Conservation (phyloP, 2,329 filamentous ascomycete genomes). For the Colletotrichum somersetense region DNA sequence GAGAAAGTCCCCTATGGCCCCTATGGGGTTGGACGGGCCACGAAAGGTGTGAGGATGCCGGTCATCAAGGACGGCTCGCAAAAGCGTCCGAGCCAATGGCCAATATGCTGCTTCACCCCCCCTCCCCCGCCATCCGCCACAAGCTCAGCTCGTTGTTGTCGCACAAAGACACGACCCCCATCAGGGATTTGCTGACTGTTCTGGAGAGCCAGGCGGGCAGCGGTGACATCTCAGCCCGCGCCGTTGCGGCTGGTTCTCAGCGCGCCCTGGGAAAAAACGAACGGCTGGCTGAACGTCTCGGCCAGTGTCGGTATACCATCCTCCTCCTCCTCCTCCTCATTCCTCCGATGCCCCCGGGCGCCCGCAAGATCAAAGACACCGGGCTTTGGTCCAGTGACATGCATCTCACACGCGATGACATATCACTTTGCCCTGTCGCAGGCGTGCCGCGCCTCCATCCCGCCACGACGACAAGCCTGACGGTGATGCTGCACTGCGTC, state of each 20-base stretch:
- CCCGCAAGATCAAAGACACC: neutral
- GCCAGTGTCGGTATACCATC: neutral
- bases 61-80: neutral
- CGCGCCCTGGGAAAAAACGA: neutral
- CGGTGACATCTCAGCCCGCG: neutral
- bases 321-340: neutral
- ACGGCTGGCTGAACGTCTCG: neutral
- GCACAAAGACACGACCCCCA: neutral
- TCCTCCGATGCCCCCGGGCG: neutral
- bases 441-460: neutral
- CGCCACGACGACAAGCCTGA: neutral
- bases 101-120: neutral
- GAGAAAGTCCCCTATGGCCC: too few relatives aligned
- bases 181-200: neutral
- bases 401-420: neutral
- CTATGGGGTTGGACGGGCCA: neutral
- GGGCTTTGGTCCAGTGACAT: constrained; percentile 2
- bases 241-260: neutral
- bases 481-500: neutral
- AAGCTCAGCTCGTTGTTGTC: neutral
- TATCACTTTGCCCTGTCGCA: neutral
- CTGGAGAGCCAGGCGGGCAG: neutral
- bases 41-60: neutral
- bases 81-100: neutral
- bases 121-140: neutral